phyloP scores from a whole-genome alignment of 2,329 filamentous ascomycete species.

The Thelonectria discophora region DNA sequence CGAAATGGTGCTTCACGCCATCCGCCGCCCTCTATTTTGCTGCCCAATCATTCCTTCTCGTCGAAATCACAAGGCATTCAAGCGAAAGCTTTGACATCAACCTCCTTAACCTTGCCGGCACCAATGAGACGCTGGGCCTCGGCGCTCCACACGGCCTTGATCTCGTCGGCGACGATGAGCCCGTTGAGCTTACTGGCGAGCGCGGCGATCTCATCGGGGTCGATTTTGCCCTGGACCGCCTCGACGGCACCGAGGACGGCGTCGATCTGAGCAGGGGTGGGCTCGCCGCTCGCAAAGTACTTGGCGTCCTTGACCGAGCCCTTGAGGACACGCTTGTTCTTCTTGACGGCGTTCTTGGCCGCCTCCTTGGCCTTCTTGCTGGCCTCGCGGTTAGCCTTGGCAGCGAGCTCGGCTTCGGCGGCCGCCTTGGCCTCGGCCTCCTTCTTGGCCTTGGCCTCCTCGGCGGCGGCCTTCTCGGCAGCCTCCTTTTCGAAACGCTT shows the following conservation, averaged over 20 bases:
- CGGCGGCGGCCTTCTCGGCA: slow-evolving; percentile 84
- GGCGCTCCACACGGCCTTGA: slow-evolving; percentile 82
- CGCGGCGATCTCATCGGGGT: slow-evolving; percentile 87
- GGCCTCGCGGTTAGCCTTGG: slow-evolving; percentile 84
- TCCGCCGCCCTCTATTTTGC: slow-evolving; percentile 30
- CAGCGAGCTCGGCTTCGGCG: slow-evolving; percentile 85
- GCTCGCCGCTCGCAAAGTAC: slow-evolving; percentile 86
- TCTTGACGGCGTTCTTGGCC: slow-evolving; percentile 98
- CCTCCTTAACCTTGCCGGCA: slow-evolving; percentile 86
- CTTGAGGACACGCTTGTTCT: slow-evolving; percentile 99
- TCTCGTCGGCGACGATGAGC: slow-evolving; percentile 81
- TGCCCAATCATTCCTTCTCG: slow-evolving; percentile 27
- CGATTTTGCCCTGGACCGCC: slow-evolving; percentile 84
- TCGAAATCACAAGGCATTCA: slow-evolving; percentile 34
- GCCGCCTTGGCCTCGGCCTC: slow-evolving; percentile 81
- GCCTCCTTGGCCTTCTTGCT: slow-evolving; percentile 98
- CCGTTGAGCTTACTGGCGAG: slow-evolving; percentile 83
- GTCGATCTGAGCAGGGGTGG: slow-evolving; percentile 81
- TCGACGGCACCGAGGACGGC: slow-evolving; percentile 86
- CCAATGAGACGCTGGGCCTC: slow-evolving; percentile 81
- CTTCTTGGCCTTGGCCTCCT: slow-evolving; percentile 85
- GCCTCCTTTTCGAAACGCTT: slow-evolving; percentile 91
- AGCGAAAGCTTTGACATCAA: slow-evolving; percentile 75
- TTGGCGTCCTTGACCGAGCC: slow-evolving; percentile 95
- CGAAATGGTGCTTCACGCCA: slow-evolving; percentile 2